Evolutionary conservation across 768 basidiomycete genomes (phyloP).

Genomic region (Cyclocybe aegerita): DNA sequence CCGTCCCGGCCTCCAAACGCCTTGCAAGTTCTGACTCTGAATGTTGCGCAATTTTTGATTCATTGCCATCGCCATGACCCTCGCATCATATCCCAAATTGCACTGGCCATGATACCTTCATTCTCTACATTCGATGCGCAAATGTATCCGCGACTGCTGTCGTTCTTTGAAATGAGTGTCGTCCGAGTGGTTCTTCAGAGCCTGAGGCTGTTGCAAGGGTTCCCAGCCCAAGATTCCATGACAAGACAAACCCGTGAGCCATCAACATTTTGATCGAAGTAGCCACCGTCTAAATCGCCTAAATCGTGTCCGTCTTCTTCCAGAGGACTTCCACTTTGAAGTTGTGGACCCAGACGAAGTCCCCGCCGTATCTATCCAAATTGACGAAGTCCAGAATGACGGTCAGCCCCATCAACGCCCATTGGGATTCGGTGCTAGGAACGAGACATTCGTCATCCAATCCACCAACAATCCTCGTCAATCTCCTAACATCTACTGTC

Average conservation of each 20-base stretch:
- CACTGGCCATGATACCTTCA: constrained; percentile 70
- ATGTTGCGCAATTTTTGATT: constrained; percentile 69
- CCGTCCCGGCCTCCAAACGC: constrained; percentile 72
- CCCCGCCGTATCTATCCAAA: constrained; percentile 57
- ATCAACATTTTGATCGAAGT: not conserved
- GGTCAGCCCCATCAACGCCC: constrained; percentile 7
- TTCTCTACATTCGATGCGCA: constrained; percentile 64
- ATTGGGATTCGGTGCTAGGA: not conserved
- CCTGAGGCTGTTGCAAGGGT: constrained; percentile 28
- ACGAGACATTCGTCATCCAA: constrained; percentile 22
- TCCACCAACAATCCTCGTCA: constrained; percentile 63
- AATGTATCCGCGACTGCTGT: constrained; percentile 63
- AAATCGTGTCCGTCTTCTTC: not conserved
- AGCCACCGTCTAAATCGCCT: not conserved
- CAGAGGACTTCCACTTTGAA: not conserved
- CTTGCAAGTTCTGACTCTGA: constrained; percentile 69
- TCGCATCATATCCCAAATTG: constrained; percentile 55
- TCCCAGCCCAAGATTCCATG: not conserved
- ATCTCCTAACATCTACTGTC: constrained; percentile 50
- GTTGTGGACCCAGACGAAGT: constrained; percentile 17
- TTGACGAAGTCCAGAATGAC: constrained; percentile 48
- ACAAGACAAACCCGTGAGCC: constrained; percentile 3
- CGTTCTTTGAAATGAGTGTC: constrained; percentile 66
- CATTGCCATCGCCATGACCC: constrained; percentile 52
- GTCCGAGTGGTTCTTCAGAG: constrained; percentile 53